Base-by-base conservation (phyloP, 2,329 filamentous ascomycete genomes). In the Aspergillus intermedius region DNA sequence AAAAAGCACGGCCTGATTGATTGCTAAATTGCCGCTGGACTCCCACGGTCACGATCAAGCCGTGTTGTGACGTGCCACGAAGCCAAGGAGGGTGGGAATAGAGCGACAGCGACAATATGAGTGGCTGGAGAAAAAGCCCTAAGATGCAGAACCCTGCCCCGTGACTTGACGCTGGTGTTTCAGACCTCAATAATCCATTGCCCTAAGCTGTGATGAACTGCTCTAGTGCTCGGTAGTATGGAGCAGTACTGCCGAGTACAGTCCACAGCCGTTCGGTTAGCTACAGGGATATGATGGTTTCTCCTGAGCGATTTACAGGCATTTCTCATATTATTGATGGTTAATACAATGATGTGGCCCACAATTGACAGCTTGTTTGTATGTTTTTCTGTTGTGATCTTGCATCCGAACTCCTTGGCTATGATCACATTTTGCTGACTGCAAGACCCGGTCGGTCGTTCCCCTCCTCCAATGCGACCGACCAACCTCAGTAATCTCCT, bases 41-140 rank as follows among this genome's bases (percentile, higher is more conserved):
- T 48, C 44, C 15, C 45, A 49, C 21, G 49, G 45, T 47, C 47
- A 52, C n/a, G 46, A 51, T 48, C 17, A 40, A 40, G 37, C 17
- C 5, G 17, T 35, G 34, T n/a, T 17, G 34, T 40, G 37, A 17
- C 17, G 37, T 40, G 37, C 37, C 37, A 40, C 37, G 19, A 40
- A 40, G 37, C n/a, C 41, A 43, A n/a, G 23, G 41, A 43, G 41
- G 41, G 13, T 21, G 12, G 13, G 23, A 28, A 42, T 21, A 21
- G 39, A 17, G 9, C 9, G 12, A 17, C 12, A 10, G 5, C 10
- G 23, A 21, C 10, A 21, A 7, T 23, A 19, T 25, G 13, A 42
- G 21, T 42, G 41, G 41, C 9, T 17, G 25, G 17, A 10, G 17
- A 6, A 21, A 12, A 40, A 40, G 37, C 37, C 37, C 37, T 40